Base-by-base conservation (phyloP, 2,329 filamentous ascomycete genomes). In the Anisogramma anomala region DNA sequence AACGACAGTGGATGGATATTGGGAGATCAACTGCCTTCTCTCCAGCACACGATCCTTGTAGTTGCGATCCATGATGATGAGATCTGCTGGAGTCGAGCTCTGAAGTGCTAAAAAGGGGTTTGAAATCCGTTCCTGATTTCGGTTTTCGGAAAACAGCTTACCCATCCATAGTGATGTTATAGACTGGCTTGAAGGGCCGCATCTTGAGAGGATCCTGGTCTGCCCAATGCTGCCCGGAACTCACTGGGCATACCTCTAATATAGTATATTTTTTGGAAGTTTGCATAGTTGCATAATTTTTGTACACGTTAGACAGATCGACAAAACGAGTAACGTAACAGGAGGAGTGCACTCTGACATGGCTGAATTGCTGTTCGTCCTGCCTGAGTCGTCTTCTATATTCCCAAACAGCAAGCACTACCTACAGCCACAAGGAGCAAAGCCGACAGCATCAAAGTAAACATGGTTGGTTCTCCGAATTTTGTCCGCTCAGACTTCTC, bases 131-230 rank as follows among this genome's bases (percentile, higher is more conserved):
- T n/a, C n/a, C n/a, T 13, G 33, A 23, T 14, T 40, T 17, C 14
- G 14, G 22, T 13, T 3, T 13, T 30, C 17, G 7, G 4, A 22
- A 14, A 4, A 11, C n/a, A 3, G 3, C 2, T 17, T 4, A 22
- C 25, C 23, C 49, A 68, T 70, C 70, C 69, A 75, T 74, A 0
- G 67, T 71, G 44, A 74, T 72, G 48, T 73, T 58, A 48, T 71
- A 74, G 3, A 62, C 61, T 0, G 67, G 63, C 52, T 71, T 72
- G 52, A 71, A 73, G 0, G 68, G 69, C 2, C 69, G 58, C 26
- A 67, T 58, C 27, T 61, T 57, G 3, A 51, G 46, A 0, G 68
- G 66, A 7, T 58, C 53, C 1, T 55, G 57, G 2, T 50, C 45
- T 27, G 58, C 52, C 62, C 67, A 69, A 46, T 68, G 55, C 42